Evolutionary conservation across 1,284 basidiomycete species (phyloP).

Genomic region (Fomes fomentarius): DNA sequence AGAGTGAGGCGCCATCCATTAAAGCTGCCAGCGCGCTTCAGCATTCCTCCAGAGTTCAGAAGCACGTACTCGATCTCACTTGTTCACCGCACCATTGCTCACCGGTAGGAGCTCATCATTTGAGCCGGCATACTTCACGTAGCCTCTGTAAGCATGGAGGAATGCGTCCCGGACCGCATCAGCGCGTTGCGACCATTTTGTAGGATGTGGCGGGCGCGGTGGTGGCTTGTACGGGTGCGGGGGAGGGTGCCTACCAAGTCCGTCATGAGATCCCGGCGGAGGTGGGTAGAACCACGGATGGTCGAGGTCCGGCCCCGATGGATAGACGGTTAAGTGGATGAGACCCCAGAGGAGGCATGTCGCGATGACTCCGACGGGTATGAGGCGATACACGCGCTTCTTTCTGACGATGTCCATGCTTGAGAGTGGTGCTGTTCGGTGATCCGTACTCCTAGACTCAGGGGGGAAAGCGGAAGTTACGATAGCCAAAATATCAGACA

Average conservation of each 20-base stretch:
- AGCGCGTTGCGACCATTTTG: conserved; percentile 53
- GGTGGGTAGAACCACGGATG: conserved; percentile 3
- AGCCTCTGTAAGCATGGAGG: conserved; percentile 64
- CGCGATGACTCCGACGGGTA: conserved; percentile 14
- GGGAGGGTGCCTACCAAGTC: not conserved
- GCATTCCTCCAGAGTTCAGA: no score
- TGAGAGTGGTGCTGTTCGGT: no score
- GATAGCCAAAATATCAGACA: not conserved
- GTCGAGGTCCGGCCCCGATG: not conserved
- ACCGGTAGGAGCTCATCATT: conserved; percentile 64
- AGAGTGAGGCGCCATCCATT: conserved; percentile 82
- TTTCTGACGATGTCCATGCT: conserved; percentile 12
- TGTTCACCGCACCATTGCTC: conserved; percentile 48
- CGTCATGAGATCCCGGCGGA: not conserved
- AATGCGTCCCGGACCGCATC: conserved; percentile 61
- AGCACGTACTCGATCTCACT: conserved; percentile 43
- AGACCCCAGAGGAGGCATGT: conserved; percentile 18
- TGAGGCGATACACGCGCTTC: conserved; percentile 11
- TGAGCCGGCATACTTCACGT: conserved; percentile 56
- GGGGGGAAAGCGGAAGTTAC: not conserved
- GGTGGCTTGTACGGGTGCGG: conserved; percentile 2
- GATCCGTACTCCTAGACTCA: not conserved
- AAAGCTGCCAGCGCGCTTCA: conserved; percentile 40
- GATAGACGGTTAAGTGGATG: conserved; percentile 9
- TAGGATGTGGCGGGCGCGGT: not conserved